Conservation (phyloP, 306 rosid genomes). For the Fagus crenata region DNA sequence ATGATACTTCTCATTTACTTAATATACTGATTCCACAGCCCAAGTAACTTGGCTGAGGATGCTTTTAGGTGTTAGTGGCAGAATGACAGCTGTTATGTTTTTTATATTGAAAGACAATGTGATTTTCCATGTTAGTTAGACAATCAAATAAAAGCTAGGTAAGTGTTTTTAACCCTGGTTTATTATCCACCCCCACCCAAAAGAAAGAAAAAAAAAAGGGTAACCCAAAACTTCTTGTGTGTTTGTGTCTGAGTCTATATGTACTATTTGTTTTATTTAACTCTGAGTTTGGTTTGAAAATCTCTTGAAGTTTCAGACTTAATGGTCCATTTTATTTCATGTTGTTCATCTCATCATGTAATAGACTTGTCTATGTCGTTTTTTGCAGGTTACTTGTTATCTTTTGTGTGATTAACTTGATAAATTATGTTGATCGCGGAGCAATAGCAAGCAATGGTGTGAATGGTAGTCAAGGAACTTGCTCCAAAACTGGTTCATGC, state of each 20-base stretch:
- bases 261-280: not conserved
- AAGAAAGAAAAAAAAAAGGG: not conserved
- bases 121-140: not conserved
- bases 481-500: constrained; percentile 60
- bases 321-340: not conserved
- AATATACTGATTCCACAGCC: not conserved
- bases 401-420: constrained; percentile 74
- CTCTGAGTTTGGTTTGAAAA: not conserved
- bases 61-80: not conserved
- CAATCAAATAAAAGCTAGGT: not conserved
- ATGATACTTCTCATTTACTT: not conserved
- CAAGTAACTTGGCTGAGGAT: not conserved
- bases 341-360: not conserved
- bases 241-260: not conserved
- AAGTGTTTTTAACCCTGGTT: not conserved
- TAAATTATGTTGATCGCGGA: constrained; percentile 90
- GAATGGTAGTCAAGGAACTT: constrained; percentile 66
- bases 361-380: constrained; percentile 15
- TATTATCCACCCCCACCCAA: not conserved
- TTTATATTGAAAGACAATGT: not conserved
- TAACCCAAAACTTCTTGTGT: not conserved
- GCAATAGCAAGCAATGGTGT: constrained; percentile 96
- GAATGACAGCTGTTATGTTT: not conserved
- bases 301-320: not conserved
- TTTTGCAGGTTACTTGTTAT: constrained; percentile 66